Percentiles rank a stretch among this genome's conserved stretches.
These are phyloP conservation scores for Rheum nobile DNA, from an alignment of 148 eudicot genomes.

Conservation along the genomic window DNA sequence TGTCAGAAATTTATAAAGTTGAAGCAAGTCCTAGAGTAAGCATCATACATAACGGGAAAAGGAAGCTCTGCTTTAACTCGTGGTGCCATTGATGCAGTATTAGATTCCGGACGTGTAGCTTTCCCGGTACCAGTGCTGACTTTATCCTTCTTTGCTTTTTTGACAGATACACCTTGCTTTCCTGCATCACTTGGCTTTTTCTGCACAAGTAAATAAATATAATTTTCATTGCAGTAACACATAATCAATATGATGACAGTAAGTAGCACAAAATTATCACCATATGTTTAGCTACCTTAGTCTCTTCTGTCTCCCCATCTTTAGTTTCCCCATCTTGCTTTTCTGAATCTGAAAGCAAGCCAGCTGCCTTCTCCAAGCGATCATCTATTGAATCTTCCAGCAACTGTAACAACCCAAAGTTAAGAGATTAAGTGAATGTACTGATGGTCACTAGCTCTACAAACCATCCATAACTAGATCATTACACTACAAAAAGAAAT, in stretches of 20 bases:
- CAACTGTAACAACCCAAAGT: conserved; percentile 27
- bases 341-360: conserved; percentile 62
- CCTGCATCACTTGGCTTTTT: conserved; percentile 78
- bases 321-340: conserved; percentile 70
- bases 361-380: conserved; percentile 68
- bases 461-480: not conserved
- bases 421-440: not conserved
- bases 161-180: conserved; percentile 69
- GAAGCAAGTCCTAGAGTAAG: conserved; percentile 4
- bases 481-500: not conserved
- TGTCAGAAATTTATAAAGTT: not conserved
- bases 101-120: conserved; percentile 53
- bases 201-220: conserved; percentile 20
- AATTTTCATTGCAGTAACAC: not conserved
- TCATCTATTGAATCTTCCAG: conserved; percentile 90
- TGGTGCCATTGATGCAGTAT: conserved; percentile 44
- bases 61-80: conserved; percentile 92
- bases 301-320: conserved; percentile 81
- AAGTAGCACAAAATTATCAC: not conserved
- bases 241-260: not conserved
- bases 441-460: not conserved
- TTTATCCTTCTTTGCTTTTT: conserved; percentile 89
- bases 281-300: conserved; percentile 36
- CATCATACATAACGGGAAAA: conserved; percentile 64
- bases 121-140: conserved; percentile 51